Percentiles rank a stretch among this genome's conserved stretches.
These are phyloP conservation scores for Gossypium herbaceum DNA, from an alignment of 345 rosid genomes.

Conservation along the genomic window DNA sequence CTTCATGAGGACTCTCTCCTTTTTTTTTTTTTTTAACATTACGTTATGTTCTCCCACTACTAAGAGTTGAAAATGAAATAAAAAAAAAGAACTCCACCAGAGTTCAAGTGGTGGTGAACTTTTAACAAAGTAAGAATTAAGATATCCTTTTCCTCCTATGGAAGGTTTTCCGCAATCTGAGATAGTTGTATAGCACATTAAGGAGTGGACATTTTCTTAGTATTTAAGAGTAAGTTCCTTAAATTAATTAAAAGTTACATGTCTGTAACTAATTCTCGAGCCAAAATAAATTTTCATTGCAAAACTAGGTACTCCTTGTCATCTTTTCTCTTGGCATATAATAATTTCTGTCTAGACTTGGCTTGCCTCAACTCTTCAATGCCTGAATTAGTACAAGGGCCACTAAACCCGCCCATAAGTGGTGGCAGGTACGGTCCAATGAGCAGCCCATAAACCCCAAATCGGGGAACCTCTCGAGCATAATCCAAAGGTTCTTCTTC, in stretches of 20 bases:
- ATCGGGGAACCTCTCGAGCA: conserved; percentile 24
- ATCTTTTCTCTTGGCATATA: conserved; percentile 75
- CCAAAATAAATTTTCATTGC: no score
- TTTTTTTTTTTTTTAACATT: background rate
- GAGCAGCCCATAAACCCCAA: conserved; percentile 75
- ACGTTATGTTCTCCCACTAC: background rate
- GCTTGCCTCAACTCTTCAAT: conserved; percentile 70
- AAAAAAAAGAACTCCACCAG: background rate
- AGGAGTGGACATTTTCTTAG: no score
- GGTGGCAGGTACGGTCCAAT: conserved; percentile 72
- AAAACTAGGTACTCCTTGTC: conserved; percentile 52
- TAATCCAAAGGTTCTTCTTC: conserved; percentile 81
- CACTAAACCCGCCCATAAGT: conserved; percentile 71
- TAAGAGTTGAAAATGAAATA: conserved; percentile 7
- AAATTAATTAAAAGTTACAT: no score
- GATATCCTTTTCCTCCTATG: background rate
- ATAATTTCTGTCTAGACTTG: conserved; percentile 73
- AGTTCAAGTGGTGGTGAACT: conserved; percentile 8
- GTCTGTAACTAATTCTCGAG: no score
- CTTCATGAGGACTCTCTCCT: background rate
- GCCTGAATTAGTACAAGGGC: conserved; percentile 75
- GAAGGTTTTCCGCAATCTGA: background rate
- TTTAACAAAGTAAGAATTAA: background rate
- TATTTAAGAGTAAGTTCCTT: background rate
- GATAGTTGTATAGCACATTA: background rate